A percentile compares a stretch with the other conserved stretches of the same genome.
phyloP scores from a whole-genome alignment of 2,329 filamentous ascomycete species.

The Fusarium euwallaceae region DNA sequence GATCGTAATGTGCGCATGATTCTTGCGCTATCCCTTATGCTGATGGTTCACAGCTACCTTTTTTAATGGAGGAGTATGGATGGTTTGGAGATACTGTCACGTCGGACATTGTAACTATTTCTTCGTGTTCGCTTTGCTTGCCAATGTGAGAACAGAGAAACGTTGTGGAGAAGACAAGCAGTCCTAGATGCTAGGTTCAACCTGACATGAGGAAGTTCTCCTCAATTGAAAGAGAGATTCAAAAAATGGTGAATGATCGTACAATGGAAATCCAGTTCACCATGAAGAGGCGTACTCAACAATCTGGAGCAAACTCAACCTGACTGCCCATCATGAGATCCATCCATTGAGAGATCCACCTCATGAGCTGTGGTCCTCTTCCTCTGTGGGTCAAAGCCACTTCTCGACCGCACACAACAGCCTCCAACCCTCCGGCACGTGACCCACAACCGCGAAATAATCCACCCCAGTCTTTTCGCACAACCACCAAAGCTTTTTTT shows the following conservation, averaged over 20 bases:
- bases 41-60: neutral
- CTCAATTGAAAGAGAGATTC: neutral
- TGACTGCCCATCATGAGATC: neutral
- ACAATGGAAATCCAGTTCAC: neutral
- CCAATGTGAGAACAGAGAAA: neutral
- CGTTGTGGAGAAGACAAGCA: neutral
- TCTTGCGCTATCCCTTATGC: neutral
- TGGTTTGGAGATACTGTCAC: neutral
- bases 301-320: neutral
- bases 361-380: neutral
- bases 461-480: slow-evolving; percentile 28
- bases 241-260: neutral
- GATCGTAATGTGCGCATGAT: slow-evolving; percentile 32
- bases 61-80: neutral
- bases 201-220: neutral
- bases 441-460: slow-evolving; percentile 47
- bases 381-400: neutral
- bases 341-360: neutral
- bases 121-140: neutral
- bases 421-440: slow-evolving; percentile 48
- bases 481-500: slow-evolving; percentile 43
- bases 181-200: neutral
- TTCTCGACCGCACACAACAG: slow-evolving; percentile 8
- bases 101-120: neutral
- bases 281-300: neutral